Evolutionary conservation across 805 yeast species (phyloP).

Genomic region (Ascoidea tarda): DNA sequence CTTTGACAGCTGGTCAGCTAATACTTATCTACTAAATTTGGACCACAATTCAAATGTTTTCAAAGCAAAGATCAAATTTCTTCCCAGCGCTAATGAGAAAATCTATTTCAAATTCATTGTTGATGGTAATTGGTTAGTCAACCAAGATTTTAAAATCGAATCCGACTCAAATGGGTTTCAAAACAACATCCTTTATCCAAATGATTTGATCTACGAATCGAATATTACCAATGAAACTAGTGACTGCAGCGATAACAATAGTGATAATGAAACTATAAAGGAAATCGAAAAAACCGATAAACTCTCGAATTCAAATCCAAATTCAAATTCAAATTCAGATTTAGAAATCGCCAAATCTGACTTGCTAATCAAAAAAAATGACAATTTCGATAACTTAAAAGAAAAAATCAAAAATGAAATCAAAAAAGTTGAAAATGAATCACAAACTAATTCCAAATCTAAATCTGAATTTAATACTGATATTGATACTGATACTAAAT

Average conservation of each 20-base stretch:
- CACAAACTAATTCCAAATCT: background rate
- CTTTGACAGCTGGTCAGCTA: slow-evolving; percentile 51
- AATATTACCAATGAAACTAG: background rate
- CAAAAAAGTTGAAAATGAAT: background rate
- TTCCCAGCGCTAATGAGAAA: slow-evolving; percentile 9
- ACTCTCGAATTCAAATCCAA: too few species aligned
- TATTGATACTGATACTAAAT: background rate
- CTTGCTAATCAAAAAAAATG: too few species aligned
- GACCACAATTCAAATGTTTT: slow-evolving; percentile 12
- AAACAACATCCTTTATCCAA: slow-evolving; percentile 30
- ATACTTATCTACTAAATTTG: slow-evolving; percentile 28
- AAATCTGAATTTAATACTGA: background rate
- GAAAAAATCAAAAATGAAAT: background rate
- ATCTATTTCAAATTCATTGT: slow-evolving; percentile 40
- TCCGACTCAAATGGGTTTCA: slow-evolving; percentile 34
- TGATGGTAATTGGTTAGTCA: slow-evolving; percentile 43
- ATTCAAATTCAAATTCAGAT: too few species aligned
- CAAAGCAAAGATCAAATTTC: too few species aligned
- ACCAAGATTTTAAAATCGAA: slow-evolving; percentile 17
- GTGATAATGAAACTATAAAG: background rate
- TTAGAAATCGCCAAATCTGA: too few species aligned
- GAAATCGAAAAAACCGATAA: background rate
- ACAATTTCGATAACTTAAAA: background rate
- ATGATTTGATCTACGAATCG: slow-evolving; percentile 18
- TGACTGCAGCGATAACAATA: background rate